Percentiles rank a stretch among this genome's conserved stretches.
Evolutionary conservation across 768 basidiomycete genomes (phyloP).

Genomic region (Auricularia sp.): DNA sequence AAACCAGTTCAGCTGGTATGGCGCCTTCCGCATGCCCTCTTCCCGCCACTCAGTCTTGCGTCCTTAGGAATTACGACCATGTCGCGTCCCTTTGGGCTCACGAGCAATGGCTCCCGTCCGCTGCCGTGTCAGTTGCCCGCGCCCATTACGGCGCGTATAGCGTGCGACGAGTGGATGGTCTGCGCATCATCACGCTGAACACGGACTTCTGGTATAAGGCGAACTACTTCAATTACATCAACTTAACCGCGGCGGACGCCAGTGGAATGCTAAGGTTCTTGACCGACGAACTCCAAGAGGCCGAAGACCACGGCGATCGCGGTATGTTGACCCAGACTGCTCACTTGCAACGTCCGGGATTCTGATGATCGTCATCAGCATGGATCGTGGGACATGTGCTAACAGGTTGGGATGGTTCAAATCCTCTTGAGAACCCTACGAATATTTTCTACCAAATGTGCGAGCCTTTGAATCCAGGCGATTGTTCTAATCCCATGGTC

Average conservation of each 20-base stretch:
- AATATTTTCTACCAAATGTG: constrained; percentile 17
- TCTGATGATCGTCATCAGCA: constrained; percentile 22
- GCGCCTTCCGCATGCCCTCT: neutral
- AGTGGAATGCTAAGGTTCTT: constrained; percentile 72
- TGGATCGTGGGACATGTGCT: constrained; percentile 50
- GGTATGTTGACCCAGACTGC: constrained; percentile 29
- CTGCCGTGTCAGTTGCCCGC: constrained; percentile 45
- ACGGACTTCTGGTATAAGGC: constrained; percentile 60
- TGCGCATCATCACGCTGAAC: constrained; percentile 65
- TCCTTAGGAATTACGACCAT: constrained; percentile 64
- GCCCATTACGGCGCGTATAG: constrained; percentile 67
- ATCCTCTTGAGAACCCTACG: constrained; percentile 54
- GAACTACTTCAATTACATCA: constrained; percentile 73
- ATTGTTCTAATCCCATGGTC: constrained; percentile 23
- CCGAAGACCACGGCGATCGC: constrained; percentile 66
- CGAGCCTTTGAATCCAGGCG: neutral
- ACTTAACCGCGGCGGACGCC: constrained; percentile 55
- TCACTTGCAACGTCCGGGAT: neutral
- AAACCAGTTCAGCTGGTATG: constrained; percentile 57
- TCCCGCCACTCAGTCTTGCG: neutral
- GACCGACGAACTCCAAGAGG: constrained; percentile 68
- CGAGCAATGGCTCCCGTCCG: constrained; percentile 56
- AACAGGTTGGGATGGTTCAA: constrained; percentile 59
- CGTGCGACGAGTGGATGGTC: constrained; percentile 53
- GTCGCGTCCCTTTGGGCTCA: constrained; percentile 61